phyloP scores from a whole-genome alignment of 1,284 basidiomycete genomes.

The Moniliophthora roreri region DNA sequence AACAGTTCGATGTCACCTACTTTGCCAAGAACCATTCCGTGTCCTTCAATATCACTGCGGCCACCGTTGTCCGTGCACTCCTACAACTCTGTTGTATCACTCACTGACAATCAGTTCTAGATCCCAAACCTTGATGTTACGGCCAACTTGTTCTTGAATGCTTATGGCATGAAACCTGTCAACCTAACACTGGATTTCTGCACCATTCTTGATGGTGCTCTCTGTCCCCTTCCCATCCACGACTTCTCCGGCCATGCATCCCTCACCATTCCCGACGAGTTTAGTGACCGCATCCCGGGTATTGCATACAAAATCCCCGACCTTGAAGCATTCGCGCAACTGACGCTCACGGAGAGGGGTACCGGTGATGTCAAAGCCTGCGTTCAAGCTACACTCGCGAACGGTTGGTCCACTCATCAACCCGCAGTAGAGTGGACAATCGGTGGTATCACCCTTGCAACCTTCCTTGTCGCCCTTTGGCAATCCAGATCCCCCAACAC shows the following conservation, averaged over 20 bases:
- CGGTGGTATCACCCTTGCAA: conserved; percentile 67
- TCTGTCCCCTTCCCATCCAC: conserved; percentile 86
- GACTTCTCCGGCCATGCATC: conserved; percentile 84
- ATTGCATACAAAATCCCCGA: conserved; percentile 91
- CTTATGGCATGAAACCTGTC: conserved; percentile 77
- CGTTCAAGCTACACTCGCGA: conserved; percentile 88
- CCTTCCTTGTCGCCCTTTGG: conserved; percentile 65
- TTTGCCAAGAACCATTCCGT: conserved; percentile 69
- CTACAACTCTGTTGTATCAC: conserved; percentile 6
- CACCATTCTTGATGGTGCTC: conserved; percentile 68
- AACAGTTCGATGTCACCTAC: conserved; percentile 80
- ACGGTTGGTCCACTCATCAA: conserved; percentile 84
- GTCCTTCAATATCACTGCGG: conserved; percentile 73
- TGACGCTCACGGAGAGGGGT: conserved; percentile 70
- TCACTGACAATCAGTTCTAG: conserved; percentile 37
- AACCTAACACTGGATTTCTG: conserved; percentile 84
- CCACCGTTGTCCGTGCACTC: conserved; percentile 60
- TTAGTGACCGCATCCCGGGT: conserved; percentile 63
- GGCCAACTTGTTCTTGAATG: conserved; percentile 78
- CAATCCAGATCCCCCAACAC: conserved; percentile 57
- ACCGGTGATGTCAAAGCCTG: conserved; percentile 82
- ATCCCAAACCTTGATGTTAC: conserved; percentile 75
- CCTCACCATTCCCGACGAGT: conserved; percentile 64
- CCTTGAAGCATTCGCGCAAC: conserved; percentile 85
- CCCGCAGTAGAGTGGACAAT: conserved; percentile 77